Evolutionary conservation across 306 rosid species (phyloP).

Genomic region (Calophaca sinica): DNA sequence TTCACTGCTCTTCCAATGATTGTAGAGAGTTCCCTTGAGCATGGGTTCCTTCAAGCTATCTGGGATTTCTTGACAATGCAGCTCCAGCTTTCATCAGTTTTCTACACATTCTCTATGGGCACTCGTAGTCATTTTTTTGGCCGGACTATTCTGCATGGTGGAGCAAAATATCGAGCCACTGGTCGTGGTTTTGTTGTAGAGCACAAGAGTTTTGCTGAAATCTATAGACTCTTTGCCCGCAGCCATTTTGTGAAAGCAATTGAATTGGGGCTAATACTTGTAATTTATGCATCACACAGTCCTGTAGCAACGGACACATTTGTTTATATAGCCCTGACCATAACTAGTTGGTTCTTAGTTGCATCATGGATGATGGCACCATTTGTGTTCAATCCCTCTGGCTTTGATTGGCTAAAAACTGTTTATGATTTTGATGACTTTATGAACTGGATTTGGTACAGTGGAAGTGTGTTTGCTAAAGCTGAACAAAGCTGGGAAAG

Average conservation of each 20-base stretch:
- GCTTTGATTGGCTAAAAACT: conserved; percentile 65
- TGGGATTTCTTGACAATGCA: conserved; percentile 66
- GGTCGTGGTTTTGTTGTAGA: conserved; percentile 66
- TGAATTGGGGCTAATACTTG: conserved; percentile 57
- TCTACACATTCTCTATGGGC: conserved; percentile 62
- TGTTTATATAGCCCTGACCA: conserved; percentile 58
- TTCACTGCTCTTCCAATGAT: conserved; percentile 67
- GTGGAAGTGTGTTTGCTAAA: conserved; percentile 60
- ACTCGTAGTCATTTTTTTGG: conserved; percentile 63
- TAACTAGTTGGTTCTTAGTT: conserved; percentile 61
- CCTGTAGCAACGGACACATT: conserved; percentile 57
- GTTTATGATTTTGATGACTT: conserved; percentile 62
- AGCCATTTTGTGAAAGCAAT: conserved; percentile 65
- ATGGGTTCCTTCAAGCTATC: conserved; percentile 60
- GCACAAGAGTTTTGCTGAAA: conserved; percentile 61
- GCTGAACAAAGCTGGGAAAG: conserved; percentile 66
- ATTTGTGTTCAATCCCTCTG: conserved; percentile 63
- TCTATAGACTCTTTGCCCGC: conserved; percentile 56
- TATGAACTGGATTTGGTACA: conserved; percentile 62
- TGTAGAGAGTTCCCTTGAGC: conserved; percentile 61
- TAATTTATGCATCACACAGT: conserved; percentile 57
- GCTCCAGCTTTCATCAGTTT: conserved; percentile 60
- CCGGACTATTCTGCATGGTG: conserved; percentile 61
- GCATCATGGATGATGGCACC: conserved; percentile 60
- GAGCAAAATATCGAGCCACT: conserved; percentile 63